These are phyloP conservation scores for Rhodotorula toruloides DNA, from an alignment of 768 basidiomycete genomes.

Conservation along the genomic window DNA sequence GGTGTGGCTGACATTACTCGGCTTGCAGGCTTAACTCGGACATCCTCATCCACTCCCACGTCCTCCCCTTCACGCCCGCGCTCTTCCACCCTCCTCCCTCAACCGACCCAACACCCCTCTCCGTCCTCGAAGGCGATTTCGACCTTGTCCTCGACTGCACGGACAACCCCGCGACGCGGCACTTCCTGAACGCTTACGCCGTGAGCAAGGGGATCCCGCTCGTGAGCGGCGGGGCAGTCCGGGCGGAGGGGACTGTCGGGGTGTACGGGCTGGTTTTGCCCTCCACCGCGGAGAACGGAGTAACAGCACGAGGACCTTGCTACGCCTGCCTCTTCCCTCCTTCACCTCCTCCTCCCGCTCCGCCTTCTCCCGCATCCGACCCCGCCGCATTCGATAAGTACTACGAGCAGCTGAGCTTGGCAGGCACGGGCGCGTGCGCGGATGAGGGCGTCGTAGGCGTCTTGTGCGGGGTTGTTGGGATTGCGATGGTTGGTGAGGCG, in stretches of 20 bases:
- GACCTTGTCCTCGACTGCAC: slow-evolving; percentile 87
- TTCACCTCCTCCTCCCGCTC: slow-evolving; percentile 59
- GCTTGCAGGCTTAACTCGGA: slow-evolving; percentile 65
- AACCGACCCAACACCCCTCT: slow-evolving; percentile 31
- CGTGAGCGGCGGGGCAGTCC: slow-evolving; percentile 82
- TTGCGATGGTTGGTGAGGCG: slow-evolving; percentile 32
- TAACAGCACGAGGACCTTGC: slow-evolving; percentile 59
- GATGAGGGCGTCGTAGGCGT: slow-evolving; percentile 48
- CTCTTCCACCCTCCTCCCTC: slow-evolving; percentile 18
- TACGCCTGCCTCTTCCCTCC: slow-evolving; percentile 89
- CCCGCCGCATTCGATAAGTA: slow-evolving; percentile 5
- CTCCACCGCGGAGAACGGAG: background rate
- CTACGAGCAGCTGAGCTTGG: slow-evolving; percentile 24
- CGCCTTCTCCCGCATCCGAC: background rate
- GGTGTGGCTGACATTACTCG: background rate
- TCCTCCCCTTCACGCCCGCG: slow-evolving; percentile 42
- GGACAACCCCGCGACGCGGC: slow-evolving; percentile 85
- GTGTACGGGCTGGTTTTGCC: slow-evolving; percentile 41
- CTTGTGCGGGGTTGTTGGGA: slow-evolving; percentile 70
- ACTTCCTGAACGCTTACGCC: slow-evolving; percentile 81
- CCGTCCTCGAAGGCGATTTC: slow-evolving; percentile 47
- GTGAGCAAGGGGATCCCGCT: slow-evolving; percentile 72
- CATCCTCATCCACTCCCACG: slow-evolving; percentile 58
- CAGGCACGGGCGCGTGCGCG: slow-evolving; percentile 34
- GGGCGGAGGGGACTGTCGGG: slow-evolving; percentile 48